These are phyloP conservation scores for Entonaema liquescens DNA, from an alignment of 495 filamentous ascomycete species.

Conservation along the genomic window DNA sequence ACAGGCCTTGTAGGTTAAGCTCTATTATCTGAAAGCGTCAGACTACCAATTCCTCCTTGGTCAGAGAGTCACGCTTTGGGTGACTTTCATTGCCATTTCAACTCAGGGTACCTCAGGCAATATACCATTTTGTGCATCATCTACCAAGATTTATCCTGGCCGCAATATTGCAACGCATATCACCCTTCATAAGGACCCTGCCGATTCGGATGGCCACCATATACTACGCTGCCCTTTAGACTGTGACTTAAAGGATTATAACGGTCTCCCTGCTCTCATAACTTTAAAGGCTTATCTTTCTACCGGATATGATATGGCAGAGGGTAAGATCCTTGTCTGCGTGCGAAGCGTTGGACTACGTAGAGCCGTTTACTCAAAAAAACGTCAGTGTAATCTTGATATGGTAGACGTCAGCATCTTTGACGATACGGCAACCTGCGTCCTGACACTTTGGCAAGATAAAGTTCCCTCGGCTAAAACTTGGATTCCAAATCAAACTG, in stretches of 20 bases:
- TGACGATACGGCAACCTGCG: constrained; percentile 66
- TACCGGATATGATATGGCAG: constrained; percentile 59
- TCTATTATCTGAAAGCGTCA: constrained; percentile 47
- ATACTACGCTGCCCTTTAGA: constrained; percentile 59
- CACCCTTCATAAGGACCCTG: constrained; percentile 57
- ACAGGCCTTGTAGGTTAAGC: constrained; percentile 49
- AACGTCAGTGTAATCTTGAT: constrained; percentile 49
- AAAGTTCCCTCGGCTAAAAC: constrained; percentile 56
- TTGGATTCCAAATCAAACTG: constrained; percentile 63
- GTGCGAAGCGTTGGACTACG: constrained; percentile 64
- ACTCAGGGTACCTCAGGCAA: constrained; percentile 34
- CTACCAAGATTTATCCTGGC: constrained; percentile 62
- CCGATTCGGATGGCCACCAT: constrained; percentile 46
- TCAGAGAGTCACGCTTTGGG: constrained; percentile 55
- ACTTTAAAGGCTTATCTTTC: constrained; percentile 63
- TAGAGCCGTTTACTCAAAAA: constrained; percentile 61
- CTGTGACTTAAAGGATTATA: constrained; percentile 43
- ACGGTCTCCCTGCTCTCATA: constrained; percentile 58
- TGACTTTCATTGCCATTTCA: constrained; percentile 49
- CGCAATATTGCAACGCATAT: constrained; percentile 60
- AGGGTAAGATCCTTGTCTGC: constrained; percentile 62
- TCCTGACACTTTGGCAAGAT: constrained; percentile 63
- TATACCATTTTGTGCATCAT: constrained; percentile 42
- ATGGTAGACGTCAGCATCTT: constrained; percentile 64
- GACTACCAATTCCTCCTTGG: constrained; percentile 51